These are phyloP conservation scores for Cladosporium cucumerinum DNA, from an alignment of 2,329 filamentous ascomycete genomes.

Conservation along the genomic window DNA sequence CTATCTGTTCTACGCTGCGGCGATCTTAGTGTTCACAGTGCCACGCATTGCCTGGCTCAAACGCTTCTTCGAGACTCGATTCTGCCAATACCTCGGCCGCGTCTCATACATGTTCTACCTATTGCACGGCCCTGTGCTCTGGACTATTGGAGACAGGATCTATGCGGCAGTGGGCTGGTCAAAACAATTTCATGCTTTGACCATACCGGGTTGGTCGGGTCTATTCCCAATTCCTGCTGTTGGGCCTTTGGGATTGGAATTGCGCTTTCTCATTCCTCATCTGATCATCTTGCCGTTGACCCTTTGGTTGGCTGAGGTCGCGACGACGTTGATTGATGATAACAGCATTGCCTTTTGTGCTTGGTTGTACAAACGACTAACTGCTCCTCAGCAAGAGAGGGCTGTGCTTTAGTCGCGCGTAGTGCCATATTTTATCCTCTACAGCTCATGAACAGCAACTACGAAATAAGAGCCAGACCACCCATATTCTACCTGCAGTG, in stretches of 20 bases:
- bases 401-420: not conserved
- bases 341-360: constrained; percentile 57
- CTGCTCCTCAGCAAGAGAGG: not conserved
- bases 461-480: not conserved
- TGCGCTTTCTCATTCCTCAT: constrained; percentile 59
- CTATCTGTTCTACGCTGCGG: constrained; percentile 42
- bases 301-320: constrained; percentile 56
- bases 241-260: constrained; percentile 60
- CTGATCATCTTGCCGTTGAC: constrained; percentile 59
- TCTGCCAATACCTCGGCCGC: constrained; percentile 61
- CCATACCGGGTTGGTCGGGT: constrained; percentile 57
- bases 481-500: not conserved
- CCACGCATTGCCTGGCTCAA: constrained; percentile 59
- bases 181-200: constrained; percentile 47
- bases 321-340: constrained; percentile 56
- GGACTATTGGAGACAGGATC: constrained; percentile 59
- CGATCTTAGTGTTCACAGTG: constrained; percentile 54
- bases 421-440: not conserved
- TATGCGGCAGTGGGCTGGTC: constrained; percentile 60
- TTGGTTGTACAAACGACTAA: constrained; percentile 52
- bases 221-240: constrained; percentile 52
- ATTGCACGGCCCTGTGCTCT: constrained; percentile 61
- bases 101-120: constrained; percentile 63
- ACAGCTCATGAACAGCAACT: not conserved
- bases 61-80: constrained; percentile 55